Evolutionary conservation across 768 basidiomycete species (phyloP), one percentile per base, ranked within the genome.

Genomic region (Gloeophyllum trabeum): DNA sequence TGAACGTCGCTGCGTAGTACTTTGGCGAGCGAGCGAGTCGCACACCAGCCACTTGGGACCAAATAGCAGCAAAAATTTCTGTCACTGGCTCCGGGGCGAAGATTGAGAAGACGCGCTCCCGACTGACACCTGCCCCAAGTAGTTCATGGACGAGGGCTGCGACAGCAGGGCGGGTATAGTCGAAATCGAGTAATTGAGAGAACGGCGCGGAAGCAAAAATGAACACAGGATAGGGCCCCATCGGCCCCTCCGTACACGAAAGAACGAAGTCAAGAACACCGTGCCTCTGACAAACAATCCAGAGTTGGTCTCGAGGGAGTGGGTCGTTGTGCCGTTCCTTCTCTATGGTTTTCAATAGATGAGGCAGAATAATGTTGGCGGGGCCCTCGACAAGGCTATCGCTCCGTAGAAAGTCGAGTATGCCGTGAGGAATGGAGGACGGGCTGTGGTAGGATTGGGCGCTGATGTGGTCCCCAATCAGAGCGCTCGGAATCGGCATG

Each of bases 161-260:
- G 22, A 88, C 54, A 7, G 71, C 64, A 4, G 61, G 62, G 2
- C 51, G 43, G 12, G 75, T 53, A 28, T 60, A 57, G 1, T 62
- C 51, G n/a, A 51, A 35, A 37, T 56, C 48, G 7, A 7, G 7
- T 23, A 83, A 64, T 4, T 47, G 45, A 13, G 35, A 24, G 5
- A 35, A 18, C 4, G 53, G 48, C 13, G 46, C 43, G 10, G 58
- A 51, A 14, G 59, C 53, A 52, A 67, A 72, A 22, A 87, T 62
- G 60, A 87, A 87, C 5, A 81, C 50, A 2, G 85, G 86, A 48
- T 86, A 81, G 37, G 62, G 52, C 1, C 73, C 81, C 39, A 80
- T 60, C 16, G 58, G 53, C 0, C 73, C 74, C 22, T 67, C 56
- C 0, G 79, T 82, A 48, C 74, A 75, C 7, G 80, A 71, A 3